Evolutionary conservation across 2,329 filamentous ascomycete species (phyloP).

Genomic region (Amylocarpus encephaloides): DNA sequence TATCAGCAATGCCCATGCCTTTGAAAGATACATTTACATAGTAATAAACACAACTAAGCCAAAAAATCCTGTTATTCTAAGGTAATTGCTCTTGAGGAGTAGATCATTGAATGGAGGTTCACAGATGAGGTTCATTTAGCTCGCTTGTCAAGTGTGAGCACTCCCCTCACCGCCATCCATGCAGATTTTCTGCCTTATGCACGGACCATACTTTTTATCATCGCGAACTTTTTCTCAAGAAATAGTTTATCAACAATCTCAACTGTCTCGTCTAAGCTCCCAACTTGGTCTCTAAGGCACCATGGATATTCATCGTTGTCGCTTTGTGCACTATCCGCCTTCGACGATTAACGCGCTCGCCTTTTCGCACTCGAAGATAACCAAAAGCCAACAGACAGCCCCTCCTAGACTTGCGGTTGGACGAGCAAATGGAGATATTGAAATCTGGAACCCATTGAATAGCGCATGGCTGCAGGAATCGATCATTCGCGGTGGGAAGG

Average conservation of each 20-base stretch:
- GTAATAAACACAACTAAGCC: too few species aligned
- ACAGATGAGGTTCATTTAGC: too few species aligned
- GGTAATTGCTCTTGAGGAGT: too few species aligned
- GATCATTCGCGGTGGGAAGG: constrained; percentile 74
- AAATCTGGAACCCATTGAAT: constrained; percentile 88
- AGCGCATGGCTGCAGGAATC: constrained; percentile 81
- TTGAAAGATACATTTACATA: too few species aligned
- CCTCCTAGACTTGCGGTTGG: constrained; percentile 79
- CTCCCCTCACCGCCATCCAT: too few species aligned
- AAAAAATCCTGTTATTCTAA: too few species aligned
- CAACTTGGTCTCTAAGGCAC: constrained; percentile 11
- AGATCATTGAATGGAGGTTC: too few species aligned
- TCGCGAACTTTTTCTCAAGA: not conserved
- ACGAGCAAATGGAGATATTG: constrained; percentile 89
- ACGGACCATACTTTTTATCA: too few species aligned
- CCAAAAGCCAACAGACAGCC: constrained; percentile 45
- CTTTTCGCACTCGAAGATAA: constrained; percentile 69
- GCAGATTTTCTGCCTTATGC: too few species aligned
- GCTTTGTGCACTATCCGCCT: constrained; percentile 88
- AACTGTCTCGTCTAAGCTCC: not conserved
- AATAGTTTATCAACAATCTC: not conserved
- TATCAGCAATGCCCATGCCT: too few species aligned
- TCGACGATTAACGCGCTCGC: constrained; percentile 91
- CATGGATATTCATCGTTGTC: constrained; percentile 96
- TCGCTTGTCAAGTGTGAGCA: too few species aligned